A percentile compares a stretch with the other conserved stretches of the same genome.
phyloP scores from a whole-genome alignment of 31 red algal genomes.

The Odonthalia washingtoniensis region DNA sequence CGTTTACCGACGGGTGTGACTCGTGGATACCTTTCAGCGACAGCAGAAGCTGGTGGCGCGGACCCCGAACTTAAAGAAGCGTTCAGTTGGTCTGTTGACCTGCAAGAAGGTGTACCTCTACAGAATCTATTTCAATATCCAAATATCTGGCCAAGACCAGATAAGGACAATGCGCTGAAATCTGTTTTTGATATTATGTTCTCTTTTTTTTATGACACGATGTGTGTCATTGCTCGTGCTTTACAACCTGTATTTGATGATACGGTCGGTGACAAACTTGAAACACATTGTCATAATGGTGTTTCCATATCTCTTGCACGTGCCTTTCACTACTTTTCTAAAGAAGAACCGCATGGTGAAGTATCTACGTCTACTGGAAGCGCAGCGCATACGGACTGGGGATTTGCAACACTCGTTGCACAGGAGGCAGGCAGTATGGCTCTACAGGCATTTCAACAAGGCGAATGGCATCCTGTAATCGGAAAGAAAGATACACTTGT shows the following conservation, averaged over 20 bases:
- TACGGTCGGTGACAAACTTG: neutral
- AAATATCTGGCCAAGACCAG: slow-evolving; percentile 43
- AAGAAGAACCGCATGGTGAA: neutral
- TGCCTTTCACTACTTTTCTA: slow-evolving; percentile 72
- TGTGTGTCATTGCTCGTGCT: slow-evolving; percentile 6
- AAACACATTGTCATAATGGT: slow-evolving; percentile 22
- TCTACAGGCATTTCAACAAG: slow-evolving; percentile 33
- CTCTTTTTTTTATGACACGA: slow-evolving; percentile 15
- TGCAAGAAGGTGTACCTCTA: slow-evolving; percentile 8
- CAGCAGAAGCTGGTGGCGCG: slow-evolving; percentile 52
- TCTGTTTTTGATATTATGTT: slow-evolving; percentile 42
- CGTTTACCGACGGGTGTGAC: slow-evolving; percentile 45
- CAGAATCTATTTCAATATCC: slow-evolving; percentile 41
- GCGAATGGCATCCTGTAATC: slow-evolving; percentile 35
- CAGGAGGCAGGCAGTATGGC: slow-evolving; percentile 44
- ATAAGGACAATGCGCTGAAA: neutral
- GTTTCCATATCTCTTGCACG: slow-evolving; percentile 49
- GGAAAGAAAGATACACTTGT: slow-evolving; percentile 46
- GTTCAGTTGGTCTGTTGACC: slow-evolving; percentile 57
- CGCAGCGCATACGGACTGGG: slow-evolving; percentile 66
- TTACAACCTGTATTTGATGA: neutral
- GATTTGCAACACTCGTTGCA: slow-evolving; percentile 52
- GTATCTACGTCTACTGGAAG: slow-evolving; percentile 14
- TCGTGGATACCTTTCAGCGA: slow-evolving; percentile 46
- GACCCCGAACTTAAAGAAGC: slow-evolving; percentile 57